Percentiles rank a stretch among this genome's conserved stretches.
These are phyloP conservation scores for Bondarzewia mesenterica DNA, from an alignment of 1,284 basidiomycete genomes.

Conservation along the genomic window DNA sequence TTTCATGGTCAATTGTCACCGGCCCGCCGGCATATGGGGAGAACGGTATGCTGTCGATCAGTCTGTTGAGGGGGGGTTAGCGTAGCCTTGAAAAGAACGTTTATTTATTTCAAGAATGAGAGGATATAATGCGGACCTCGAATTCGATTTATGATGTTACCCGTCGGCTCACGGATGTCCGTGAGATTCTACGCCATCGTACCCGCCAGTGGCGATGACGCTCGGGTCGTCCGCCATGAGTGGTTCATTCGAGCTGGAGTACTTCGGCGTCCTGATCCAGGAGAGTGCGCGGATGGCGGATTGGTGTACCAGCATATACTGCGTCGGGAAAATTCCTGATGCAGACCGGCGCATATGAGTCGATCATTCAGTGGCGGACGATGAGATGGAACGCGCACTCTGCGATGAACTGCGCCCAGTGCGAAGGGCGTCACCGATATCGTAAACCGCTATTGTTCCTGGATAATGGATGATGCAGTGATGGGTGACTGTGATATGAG, in stretches of 20 bases:
- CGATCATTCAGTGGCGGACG: no score
- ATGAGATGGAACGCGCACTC: no score
- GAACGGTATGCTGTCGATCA: conserved; percentile 58
- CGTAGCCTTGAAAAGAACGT: no score
- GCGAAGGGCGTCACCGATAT: conserved; percentile 49
- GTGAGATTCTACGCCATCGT: conserved; percentile 69
- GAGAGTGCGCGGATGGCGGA: conserved; percentile 68
- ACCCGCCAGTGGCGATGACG: conserved; percentile 66
- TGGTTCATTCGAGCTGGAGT: conserved; percentile 35
- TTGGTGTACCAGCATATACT: conserved; percentile 68
- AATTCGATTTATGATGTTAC: conserved; percentile 64
- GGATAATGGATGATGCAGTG: not conserved
- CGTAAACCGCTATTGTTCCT: conserved; percentile 74
- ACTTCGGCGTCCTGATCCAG: conserved; percentile 65
- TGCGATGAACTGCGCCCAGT: conserved; percentile 2
- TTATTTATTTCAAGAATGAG: no score
- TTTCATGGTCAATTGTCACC: conserved; percentile 74
- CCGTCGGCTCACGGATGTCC: conserved; percentile 62
- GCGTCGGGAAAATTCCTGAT: conserved; percentile 50
- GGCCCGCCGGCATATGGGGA: conserved; percentile 58
- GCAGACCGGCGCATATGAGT: conserved; percentile 2
- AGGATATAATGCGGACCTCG: no score
- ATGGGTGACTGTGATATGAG: no score
- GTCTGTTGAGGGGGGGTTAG: no score
- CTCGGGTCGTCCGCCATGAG: conserved; percentile 52